Base-by-base conservation (phyloP, 2,329 filamentous ascomycete species). In the Colletotrichum zoysiae region DNA sequence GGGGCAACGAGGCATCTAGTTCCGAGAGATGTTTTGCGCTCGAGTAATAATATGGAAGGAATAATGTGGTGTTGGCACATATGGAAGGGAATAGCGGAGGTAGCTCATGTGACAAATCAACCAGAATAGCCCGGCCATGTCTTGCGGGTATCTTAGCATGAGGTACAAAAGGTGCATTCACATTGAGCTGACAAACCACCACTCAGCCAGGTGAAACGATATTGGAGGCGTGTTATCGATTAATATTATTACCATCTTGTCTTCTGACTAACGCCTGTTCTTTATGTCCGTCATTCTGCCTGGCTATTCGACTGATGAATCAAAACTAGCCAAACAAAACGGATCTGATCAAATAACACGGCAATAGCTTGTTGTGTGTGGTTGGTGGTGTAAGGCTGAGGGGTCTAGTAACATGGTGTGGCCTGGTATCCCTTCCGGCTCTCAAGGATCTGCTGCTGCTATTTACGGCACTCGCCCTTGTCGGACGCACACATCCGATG, bases 381-480 rank as follows among this genome's bases (percentile, higher is more conserved):
- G 2, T 20, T 30, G 38, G 20, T 4, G 33, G 23, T 57, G 23
- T 57, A 57, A 35, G 55, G 55, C 55, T 57, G 55, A 16, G 8
- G 51, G 62, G 51, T 40, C 23, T 58, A 26, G 50, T 33, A 51
- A 23, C 5, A 12, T 42, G 20, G 30, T 65, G 5, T n/a, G 33
- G 18, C 38, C 30, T 53, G 51, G 23, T 57, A n/a, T 42, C 23
- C 40, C 20, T 35, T 65, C 18, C 26, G 35, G 14, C 44, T 44
- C 20, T 16, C 30, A 33, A 14, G 40, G 40, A 38, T 18, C 26
- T 48, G 40, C n/a, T 65, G 9, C 63, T 65, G 9, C 63, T 59
- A 65, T 50, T 65, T 59, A 59, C 63, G 35, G 63, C 42, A 65
- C 23, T 11, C 18, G n/a, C 42, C 63, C 53, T 59, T 35, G 63